These are phyloP conservation scores for Lanmaoa rubissima DNA, from an alignment of 768 basidiomycete genomes.

Conservation along the genomic window DNA sequence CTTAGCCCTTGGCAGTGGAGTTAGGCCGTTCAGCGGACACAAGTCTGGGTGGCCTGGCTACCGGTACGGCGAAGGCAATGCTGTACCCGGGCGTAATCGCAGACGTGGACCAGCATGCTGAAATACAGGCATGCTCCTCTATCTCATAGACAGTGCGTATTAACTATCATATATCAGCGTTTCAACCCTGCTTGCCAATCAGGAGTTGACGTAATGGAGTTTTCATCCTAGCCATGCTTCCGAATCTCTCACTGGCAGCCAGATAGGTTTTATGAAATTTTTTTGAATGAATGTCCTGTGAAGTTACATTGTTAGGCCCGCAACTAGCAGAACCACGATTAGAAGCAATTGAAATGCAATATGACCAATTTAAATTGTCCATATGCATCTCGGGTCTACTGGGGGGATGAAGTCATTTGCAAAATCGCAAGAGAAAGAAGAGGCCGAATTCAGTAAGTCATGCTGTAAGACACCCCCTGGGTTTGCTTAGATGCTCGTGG, in stretches of 20 bases:
- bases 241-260: not conserved
- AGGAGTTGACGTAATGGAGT: not conserved
- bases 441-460: not conserved
- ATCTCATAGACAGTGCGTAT: not conserved
- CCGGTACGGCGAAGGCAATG: not conserved
- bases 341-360: not conserved
- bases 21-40: not conserved
- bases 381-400: not conserved
- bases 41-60: too few relatives aligned
- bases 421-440: not conserved
- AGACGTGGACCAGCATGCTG: not conserved
- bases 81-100: not conserved
- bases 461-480: not conserved
- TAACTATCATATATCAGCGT: not conserved
- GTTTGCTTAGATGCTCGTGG: not conserved
- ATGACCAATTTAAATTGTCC: not conserved
- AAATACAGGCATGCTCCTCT: not conserved
- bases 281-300: not conserved
- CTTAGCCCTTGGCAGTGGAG: not conserved
- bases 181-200: not conserved
- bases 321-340: not conserved
- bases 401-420: not conserved
- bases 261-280: not conserved
- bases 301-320: not conserved
- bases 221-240: not conserved